A percentile compares a stretch with the other conserved stretches of the same genome.
These are phyloP conservation scores for Symbiotaphrina buchneri DNA, from an alignment of 495 filamentous ascomycete species.

Conservation along the genomic window DNA sequence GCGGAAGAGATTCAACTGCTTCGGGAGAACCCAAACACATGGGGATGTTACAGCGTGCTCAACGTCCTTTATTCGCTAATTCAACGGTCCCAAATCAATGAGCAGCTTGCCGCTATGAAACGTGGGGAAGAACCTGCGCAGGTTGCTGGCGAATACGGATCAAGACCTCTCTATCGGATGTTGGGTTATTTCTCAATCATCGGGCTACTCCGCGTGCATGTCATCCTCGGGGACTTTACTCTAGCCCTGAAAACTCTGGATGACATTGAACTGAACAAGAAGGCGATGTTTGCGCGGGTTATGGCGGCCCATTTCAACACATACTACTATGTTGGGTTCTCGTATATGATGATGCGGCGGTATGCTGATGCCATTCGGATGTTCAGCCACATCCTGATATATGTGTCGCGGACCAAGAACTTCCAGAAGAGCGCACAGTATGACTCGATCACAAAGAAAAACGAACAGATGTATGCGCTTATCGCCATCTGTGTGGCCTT, in stretches of 20 bases:
- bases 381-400: constrained; percentile 98
- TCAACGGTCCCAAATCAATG: constrained; percentile 89
- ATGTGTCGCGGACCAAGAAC: constrained; percentile 97
- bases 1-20: constrained; percentile 79
- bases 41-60: constrained; percentile 98
- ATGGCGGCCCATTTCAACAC: constrained; percentile 99
- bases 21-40: constrained; percentile 91
- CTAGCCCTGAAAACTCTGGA: constrained; percentile 95
- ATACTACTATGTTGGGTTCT: constrained; percentile 99
- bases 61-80: constrained; percentile 99
- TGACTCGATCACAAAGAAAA: constrained; percentile 97
- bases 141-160: constrained; percentile 86
- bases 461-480: constrained; percentile 98
- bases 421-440: constrained; percentile 98
- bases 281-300: constrained; percentile 97
- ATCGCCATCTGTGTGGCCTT: constrained; percentile 98
- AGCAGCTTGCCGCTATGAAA: constrained; percentile 89
- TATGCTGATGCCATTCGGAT: constrained; percentile 98
- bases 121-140: constrained; percentile 64
- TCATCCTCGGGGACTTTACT: constrained; percentile 90
- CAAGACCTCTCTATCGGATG: constrained; percentile 86
- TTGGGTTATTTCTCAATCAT: constrained; percentile 98
- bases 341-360: constrained; percentile 99
- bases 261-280: constrained; percentile 99
- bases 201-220: constrained; percentile 87